phyloP scores from a whole-genome alignment of 2,329 filamentous ascomycete species.

The Aureobasidium sp. region DNA sequence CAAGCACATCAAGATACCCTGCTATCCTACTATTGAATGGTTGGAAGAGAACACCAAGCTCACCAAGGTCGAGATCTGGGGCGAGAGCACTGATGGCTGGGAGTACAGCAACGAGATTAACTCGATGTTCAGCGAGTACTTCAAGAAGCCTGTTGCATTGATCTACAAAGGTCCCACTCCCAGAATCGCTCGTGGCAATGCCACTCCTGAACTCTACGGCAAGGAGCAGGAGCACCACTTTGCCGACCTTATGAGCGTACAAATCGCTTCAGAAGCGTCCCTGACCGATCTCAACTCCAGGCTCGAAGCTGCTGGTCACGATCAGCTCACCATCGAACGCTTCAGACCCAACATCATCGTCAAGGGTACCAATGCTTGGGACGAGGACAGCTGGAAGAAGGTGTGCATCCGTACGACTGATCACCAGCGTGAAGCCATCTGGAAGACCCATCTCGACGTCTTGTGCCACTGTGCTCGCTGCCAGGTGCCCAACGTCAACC shows the following conservation, averaged over 20 bases:
- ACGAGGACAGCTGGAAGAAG: slow-evolving; percentile 58
- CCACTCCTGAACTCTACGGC: slow-evolving; percentile 48
- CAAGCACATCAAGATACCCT: slow-evolving; percentile 45
- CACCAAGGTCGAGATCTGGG: slow-evolving; percentile 51
- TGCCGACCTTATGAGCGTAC: slow-evolving; percentile 52
- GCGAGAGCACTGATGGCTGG: slow-evolving; percentile 50
- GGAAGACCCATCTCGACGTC: slow-evolving; percentile 47
- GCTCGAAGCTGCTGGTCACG: slow-evolving; percentile 36
- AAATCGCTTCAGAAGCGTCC: slow-evolving; percentile 50
- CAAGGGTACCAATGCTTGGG: slow-evolving; percentile 50
- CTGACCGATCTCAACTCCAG: slow-evolving; percentile 53
- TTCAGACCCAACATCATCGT: slow-evolving; percentile 60
- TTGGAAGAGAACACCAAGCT: slow-evolving; percentile 47
- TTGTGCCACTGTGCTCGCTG: slow-evolving; percentile 54
- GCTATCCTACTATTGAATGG: slow-evolving; percentile 49
- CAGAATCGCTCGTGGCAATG: slow-evolving; percentile 50
- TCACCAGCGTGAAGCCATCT: slow-evolving; percentile 27
- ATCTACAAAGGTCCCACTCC: slow-evolving; percentile 57
- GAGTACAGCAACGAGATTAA: slow-evolving; percentile 48
- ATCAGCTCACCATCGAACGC: slow-evolving; percentile 52
- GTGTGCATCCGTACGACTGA: slow-evolving; percentile 40
- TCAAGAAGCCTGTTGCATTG: slow-evolving; percentile 49
- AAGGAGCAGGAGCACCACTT: slow-evolving; percentile 42
- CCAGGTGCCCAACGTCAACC: slow-evolving; percentile 59
- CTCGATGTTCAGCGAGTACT: slow-evolving; percentile 48